phyloP scores from a whole-genome alignment of 768 basidiomycete genomes.

The Lepiota subincarnata region DNA sequence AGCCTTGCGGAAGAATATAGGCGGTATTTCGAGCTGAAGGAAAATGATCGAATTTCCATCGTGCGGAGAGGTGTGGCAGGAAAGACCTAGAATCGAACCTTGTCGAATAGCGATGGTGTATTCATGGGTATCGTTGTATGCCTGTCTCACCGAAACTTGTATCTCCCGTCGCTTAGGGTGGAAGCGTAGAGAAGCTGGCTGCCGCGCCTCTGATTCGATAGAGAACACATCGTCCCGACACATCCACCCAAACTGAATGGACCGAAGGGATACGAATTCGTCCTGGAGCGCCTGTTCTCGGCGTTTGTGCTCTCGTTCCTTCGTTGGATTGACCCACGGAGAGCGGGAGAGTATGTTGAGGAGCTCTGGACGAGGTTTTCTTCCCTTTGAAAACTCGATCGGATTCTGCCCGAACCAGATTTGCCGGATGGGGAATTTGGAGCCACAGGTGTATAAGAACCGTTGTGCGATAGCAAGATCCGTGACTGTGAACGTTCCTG shows the following conservation, averaged over 20 bases:
- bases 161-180: constrained; percentile 42
- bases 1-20: constrained; percentile 11
- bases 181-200: constrained; percentile 28
- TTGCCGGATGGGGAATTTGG: neutral
- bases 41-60: constrained; percentile 33
- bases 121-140: constrained; percentile 17
- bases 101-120: constrained; percentile 39
- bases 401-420: constrained; percentile 23
- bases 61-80: constrained; percentile 26
- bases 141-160: constrained; percentile 25
- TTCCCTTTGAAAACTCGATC: constrained; percentile 30
- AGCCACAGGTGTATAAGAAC: constrained; percentile 35
- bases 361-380: constrained; percentile 24
- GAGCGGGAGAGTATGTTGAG: constrained; percentile 30
- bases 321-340: constrained; percentile 39
- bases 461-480: constrained; percentile 29
- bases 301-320: constrained; percentile 28
- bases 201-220: constrained; percentile 31
- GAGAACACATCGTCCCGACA: constrained; percentile 55
- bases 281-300: constrained; percentile 24
- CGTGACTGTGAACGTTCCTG: constrained; percentile 47
- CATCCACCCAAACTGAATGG: constrained; percentile 56
- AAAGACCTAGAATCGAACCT: constrained; percentile 37
- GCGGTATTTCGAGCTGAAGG: constrained; percentile 36
- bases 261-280: constrained; percentile 25